Conservation (phyloP, 2,329 filamentous ascomycete genomes). For the Geosmithia flava region DNA sequence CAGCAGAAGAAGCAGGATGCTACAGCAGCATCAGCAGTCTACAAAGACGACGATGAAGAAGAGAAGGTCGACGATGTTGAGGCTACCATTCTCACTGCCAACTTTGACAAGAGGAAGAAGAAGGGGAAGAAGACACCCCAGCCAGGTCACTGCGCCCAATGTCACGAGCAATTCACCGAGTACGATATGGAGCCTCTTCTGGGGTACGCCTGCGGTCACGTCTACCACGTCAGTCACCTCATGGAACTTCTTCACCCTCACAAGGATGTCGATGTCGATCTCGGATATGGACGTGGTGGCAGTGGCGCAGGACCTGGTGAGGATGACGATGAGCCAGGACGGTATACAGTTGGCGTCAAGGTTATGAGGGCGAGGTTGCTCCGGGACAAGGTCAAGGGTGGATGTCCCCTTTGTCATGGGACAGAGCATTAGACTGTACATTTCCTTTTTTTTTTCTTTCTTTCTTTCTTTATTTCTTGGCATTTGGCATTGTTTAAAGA, state of each 20-base stretch:
- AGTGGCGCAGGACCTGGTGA: constrained; percentile 14
- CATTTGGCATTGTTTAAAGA: neutral
- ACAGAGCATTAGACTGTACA: neutral
- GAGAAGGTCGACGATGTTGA: too few species aligned
- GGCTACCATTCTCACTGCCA: neutral
- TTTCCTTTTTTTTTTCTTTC: neutral
- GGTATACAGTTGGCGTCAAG: constrained; percentile 68
- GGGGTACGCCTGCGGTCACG: constrained; percentile 72
- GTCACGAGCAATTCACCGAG: constrained; percentile 41
- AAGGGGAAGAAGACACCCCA: constrained; percentile 17
- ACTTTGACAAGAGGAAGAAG: constrained; percentile 4
- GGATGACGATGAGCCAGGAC: constrained; percentile 17
- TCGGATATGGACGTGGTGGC: constrained; percentile 19
- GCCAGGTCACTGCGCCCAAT: constrained; percentile 48
- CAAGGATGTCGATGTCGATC: constrained; percentile 29
- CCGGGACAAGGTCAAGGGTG: constrained; percentile 53
- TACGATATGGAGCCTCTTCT: constrained; percentile 61
- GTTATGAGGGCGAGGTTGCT: constrained; percentile 76
- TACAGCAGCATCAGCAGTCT: too few species aligned
- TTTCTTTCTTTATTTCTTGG: constrained; percentile 1
- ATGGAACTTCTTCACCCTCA: constrained; percentile 38
- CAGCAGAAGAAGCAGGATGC: constrained; percentile 9
- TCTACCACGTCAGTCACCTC: constrained; percentile 67
- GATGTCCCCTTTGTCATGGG: constrained; percentile 46
- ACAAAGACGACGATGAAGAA: neutral